These are phyloP conservation scores for Leptodontidium sp. DNA, from an alignment of 2,329 filamentous ascomycete genomes.

Conservation along the genomic window DNA sequence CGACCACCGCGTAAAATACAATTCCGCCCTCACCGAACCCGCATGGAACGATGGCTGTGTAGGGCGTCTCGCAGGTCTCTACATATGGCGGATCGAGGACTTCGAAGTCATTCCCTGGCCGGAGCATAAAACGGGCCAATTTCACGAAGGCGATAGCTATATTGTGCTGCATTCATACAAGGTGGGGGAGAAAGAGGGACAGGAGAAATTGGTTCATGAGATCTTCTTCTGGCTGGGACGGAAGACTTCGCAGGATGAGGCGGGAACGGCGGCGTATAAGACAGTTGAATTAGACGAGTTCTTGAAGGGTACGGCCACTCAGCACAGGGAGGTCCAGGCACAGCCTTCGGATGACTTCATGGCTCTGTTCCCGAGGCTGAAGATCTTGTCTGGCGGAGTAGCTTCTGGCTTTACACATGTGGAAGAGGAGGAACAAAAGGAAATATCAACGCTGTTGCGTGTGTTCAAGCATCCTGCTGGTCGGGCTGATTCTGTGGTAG, in stretches of 20 bases:
- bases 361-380: conserved; percentile 65
- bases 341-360: conserved; percentile 60
- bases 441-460: conserved; percentile 62
- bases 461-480: conserved; percentile 64
- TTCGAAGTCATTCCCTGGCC: conserved; percentile 72
- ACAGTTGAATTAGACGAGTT: conserved; percentile 76
- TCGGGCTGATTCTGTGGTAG: conserved; percentile 60
- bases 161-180: conserved; percentile 69
- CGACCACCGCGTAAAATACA: conserved; percentile 74
- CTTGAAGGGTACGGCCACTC: conserved; percentile 65
- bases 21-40: conserved; percentile 69
- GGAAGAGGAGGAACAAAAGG: conserved; percentile 54
- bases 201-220: conserved; percentile 63
- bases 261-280: conserved; percentile 74
- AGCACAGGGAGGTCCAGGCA: conserved; percentile 71
- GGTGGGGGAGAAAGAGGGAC: conserved; percentile 54
- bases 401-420: conserved; percentile 70
- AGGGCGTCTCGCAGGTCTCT: conserved; percentile 61
- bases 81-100: conserved; percentile 72
- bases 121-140: conserved; percentile 62
- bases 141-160: conserved; percentile 74
- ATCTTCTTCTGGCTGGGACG: conserved; percentile 76
- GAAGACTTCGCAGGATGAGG: conserved; percentile 73
- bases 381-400: conserved; percentile 68
- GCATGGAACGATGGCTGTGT: conserved; percentile 70